Conservation (phyloP, 2,329 filamentous ascomycete species). For the Dactylonectria estremocensis region DNA sequence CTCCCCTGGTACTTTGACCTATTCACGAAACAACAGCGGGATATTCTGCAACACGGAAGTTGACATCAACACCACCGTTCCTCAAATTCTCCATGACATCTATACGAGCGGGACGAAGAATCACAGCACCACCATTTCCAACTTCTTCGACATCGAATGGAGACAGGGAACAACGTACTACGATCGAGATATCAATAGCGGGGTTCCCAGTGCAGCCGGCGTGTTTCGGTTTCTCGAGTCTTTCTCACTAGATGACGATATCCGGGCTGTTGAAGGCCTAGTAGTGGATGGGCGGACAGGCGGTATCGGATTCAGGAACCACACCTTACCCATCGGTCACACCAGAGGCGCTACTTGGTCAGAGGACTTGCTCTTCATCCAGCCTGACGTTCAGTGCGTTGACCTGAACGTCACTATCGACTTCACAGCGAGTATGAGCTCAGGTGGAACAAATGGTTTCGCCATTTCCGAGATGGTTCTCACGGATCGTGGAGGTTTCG, state of each 20-base stretch:
- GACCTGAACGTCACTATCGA: constrained; percentile 61
- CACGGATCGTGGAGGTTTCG: constrained; percentile 61
- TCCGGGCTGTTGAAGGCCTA: constrained; percentile 59
- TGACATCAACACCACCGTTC: constrained; percentile 48
- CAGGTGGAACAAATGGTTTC: constrained; percentile 15
- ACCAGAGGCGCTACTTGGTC: constrained; percentile 58
- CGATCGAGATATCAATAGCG: constrained; percentile 49
- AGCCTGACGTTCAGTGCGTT: constrained; percentile 62
- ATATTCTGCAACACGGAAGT: not conserved
- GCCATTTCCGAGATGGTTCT: constrained; percentile 48
- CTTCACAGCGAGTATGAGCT: constrained; percentile 49
- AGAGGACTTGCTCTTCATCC: constrained; percentile 64
- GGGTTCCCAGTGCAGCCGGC: constrained; percentile 49
- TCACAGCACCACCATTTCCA: constrained; percentile 33
- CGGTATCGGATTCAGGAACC: constrained; percentile 62
- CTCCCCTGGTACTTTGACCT: constrained; percentile 35
- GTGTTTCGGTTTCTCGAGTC: constrained; percentile 36
- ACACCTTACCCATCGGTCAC: constrained; percentile 55
- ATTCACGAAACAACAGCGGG: constrained; percentile 33
- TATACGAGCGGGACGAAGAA: constrained; percentile 41
- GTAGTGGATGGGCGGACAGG: constrained; percentile 59
- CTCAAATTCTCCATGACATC: constrained; percentile 37
- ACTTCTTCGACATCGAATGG: constrained; percentile 42
- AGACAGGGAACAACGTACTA: constrained; percentile 52
- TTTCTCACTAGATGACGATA: constrained; percentile 52